phyloP scores from a whole-genome alignment of 495 filamentous ascomycete species.

The Penicillium turbatum region DNA sequence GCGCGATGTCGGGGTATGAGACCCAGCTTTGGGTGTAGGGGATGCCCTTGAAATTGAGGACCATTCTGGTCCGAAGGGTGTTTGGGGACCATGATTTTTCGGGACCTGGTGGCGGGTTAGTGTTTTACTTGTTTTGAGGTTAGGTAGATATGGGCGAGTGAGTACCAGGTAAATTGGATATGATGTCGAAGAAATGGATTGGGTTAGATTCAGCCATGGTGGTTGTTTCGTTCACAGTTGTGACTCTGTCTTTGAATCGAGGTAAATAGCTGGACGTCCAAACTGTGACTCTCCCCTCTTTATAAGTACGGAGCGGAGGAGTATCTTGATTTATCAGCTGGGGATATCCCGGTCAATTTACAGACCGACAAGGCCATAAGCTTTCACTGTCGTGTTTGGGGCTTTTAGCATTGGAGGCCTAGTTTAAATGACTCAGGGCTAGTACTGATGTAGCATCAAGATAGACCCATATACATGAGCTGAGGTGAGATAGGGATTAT shows the following conservation, averaged over 20 bases:
- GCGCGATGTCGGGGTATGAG: slow-evolving; percentile 41
- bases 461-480: not conserved
- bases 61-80: slow-evolving; percentile 35
- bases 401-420: not conserved
- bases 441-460: not conserved
- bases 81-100: slow-evolving; percentile 41
- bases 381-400: not conserved
- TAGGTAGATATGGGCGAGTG: not conserved
- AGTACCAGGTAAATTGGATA: slow-evolving; percentile 32
- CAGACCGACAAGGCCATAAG: too few relatives aligned
- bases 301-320: not conserved
- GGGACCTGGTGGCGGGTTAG: slow-evolving; percentile 21
- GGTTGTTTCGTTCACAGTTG: not conserved
- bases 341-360: too few relatives aligned
- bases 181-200: slow-evolving; percentile 41
- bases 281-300: too few relatives aligned
- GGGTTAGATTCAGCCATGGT: slow-evolving; percentile 28
- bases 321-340: slow-evolving; percentile 1
- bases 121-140: not conserved
- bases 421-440: not conserved
- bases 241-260: too few relatives aligned
- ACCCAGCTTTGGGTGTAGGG: slow-evolving; percentile 41
- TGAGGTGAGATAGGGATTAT: not conserved
- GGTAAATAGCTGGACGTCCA: too few relatives aligned
- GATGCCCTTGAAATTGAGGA: slow-evolving; percentile 40